Evolutionary conservation across 768 basidiomycete species (phyloP).

Genomic region (Russula dissimulans): DNA sequence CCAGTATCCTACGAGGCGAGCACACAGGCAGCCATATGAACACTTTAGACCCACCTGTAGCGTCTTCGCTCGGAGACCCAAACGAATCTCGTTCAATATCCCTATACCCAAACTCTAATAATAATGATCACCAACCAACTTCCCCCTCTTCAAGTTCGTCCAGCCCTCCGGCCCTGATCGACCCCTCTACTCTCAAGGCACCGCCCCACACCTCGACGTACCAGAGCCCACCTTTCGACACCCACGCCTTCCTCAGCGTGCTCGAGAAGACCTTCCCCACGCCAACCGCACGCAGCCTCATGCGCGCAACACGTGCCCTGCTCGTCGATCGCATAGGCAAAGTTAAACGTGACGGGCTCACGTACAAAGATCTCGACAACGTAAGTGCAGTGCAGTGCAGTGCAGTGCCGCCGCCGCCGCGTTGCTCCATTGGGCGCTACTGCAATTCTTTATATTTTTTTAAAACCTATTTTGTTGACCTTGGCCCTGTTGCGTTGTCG

Average conservation of each 20-base stretch:
- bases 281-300: conserved; percentile 64
- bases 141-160: neutral
- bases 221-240: conserved; percentile 70
- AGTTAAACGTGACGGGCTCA: conserved; percentile 63
- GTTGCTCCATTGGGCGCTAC: neutral
- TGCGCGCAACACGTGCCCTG: conserved; percentile 75
- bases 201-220: conserved; percentile 31
- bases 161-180: conserved; percentile 8
- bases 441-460: neutral
- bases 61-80: neutral
- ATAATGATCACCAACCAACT: neutral
- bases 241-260: conserved; percentile 63
- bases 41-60: neutral
- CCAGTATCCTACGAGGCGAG: neutral
- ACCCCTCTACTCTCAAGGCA: neutral
- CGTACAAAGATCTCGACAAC: conserved; percentile 72
- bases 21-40: neutral
- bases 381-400: conserved; percentile 34
- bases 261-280: conserved; percentile 70
- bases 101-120: neutral
- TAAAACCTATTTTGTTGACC: neutral
- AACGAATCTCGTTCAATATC: conserved; percentile 11
- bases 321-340: conserved; percentile 67
- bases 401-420: no score
- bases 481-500: neutral